Evolutionary conservation across 148 eudicot species (phyloP).

Genomic region (Polygonum aviculare): DNA sequence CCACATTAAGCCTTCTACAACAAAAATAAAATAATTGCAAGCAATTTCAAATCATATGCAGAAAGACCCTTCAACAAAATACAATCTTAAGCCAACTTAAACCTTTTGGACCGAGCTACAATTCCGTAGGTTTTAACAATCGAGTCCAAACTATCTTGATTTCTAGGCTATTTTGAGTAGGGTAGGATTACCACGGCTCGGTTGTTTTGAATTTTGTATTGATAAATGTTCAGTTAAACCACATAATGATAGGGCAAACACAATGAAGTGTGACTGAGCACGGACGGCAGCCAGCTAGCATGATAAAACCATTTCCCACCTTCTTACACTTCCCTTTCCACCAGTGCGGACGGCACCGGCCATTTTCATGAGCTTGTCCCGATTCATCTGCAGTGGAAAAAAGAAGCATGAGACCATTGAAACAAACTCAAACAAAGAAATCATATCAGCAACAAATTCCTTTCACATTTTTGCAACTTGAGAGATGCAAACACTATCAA

Average conservation of each 20-base stretch:
- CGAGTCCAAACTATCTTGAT: background rate
- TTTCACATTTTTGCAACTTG: background rate
- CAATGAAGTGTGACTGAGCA: background rate
- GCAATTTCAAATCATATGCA: background rate
- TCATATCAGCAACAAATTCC: background rate
- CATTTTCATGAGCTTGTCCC: constrained; percentile 70
- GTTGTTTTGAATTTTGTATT: background rate
- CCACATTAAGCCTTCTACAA: too few relatives aligned
- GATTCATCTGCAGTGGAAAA: constrained; percentile 46
- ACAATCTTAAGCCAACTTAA: too few relatives aligned
- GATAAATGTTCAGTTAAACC: too few relatives aligned
- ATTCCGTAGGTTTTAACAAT: too few relatives aligned
- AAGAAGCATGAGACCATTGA: background rate
- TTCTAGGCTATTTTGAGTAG: too few relatives aligned
- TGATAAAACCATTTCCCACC: constrained; percentile 21
- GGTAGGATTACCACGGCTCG: too few relatives aligned
- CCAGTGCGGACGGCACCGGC: constrained; percentile 79
- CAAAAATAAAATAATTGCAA: background rate
- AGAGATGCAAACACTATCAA: background rate
- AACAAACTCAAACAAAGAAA: background rate
- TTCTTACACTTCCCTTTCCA: constrained; percentile 75
- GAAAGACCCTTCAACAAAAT: too few relatives aligned
- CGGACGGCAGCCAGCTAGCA: background rate
- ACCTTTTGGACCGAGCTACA: too few relatives aligned
- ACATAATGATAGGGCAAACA: background rate